Base-by-base conservation (phyloP, 305 asterid genomes). In the Coffea humblotiana region DNA sequence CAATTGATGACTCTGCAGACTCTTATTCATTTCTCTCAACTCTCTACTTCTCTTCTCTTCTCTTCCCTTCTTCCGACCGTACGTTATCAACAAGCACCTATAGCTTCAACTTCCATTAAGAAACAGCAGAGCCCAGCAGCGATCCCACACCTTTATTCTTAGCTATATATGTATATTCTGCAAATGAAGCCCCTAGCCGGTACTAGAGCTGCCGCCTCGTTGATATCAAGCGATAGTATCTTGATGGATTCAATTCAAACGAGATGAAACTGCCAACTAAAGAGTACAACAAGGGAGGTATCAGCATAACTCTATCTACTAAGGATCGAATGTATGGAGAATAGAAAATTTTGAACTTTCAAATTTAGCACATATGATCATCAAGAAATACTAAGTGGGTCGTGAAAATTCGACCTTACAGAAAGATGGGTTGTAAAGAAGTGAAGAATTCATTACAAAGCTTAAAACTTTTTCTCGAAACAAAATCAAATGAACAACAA, bases 11-110 rank as follows among this genome's bases (percentile, higher is more conserved):
- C 85, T 88, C 85, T 90, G 96, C 78, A 75, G 85, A 79, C 85
- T 88, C 85, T 90, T 90, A 80, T 85, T 95, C 97, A 91, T 93
- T 35, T 51, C 88, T 78, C 83, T 48, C 77, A 23, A 45, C n/a
- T 75, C 19, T 40, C 43, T 40, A 40, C 43, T 40, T 40, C 43
- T 40, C 43, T 40, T 40, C 43, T 40, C 43, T 40, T 40, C 43
- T 40, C 43, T 32, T 32, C 32, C 2, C 48, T 56, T 27, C 60
- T 56, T 23, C 77, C 27, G 32, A 9, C 43, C 14, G 23, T 77
- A 29, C 13, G 14, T 32, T 1, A 21, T 13, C n/a, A 76, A 58
- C 8, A 16, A 56, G 23, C 32, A 1, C 70, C 23, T 35, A 29
- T 52, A 64, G 2, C 74, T 65, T 45, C 61, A 37, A 27, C 70